Percentiles rank a stretch among this genome's conserved stretches.
Evolutionary conservation across 2,329 filamentous ascomycete genomes (phyloP).

Genomic region (Colletotrichum orchidophilum): DNA sequence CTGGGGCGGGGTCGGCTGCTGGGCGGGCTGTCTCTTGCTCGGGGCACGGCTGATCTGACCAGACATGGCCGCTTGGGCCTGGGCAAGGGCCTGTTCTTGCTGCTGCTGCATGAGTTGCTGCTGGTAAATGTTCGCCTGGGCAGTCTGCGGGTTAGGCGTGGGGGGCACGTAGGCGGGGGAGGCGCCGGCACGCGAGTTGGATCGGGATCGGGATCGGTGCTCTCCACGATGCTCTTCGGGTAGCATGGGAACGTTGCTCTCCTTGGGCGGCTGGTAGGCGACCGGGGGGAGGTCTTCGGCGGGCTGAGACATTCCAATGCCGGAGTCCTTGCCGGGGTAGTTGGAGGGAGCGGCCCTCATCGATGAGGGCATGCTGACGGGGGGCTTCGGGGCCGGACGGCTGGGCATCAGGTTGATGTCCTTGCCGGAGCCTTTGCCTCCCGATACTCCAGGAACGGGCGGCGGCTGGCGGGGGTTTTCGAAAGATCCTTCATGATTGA

Average conservation of each 20-base stretch:
- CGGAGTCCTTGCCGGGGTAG: constrained; percentile 69
- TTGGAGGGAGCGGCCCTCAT: constrained; percentile 66
- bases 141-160: constrained; percentile 50
- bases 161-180: constrained; percentile 58
- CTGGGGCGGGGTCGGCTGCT: constrained; percentile 59
- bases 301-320: constrained; percentile 67
- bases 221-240: constrained; percentile 65
- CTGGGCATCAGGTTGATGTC: constrained; percentile 77
- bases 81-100: constrained; percentile 84
- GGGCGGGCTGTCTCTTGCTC: constrained; percentile 73
- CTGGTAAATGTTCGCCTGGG: constrained; percentile 62
- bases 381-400: constrained; percentile 89
- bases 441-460: constrained; percentile 75
- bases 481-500: constrained; percentile 92
- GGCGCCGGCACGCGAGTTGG: constrained; percentile 71
- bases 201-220: constrained; percentile 62
- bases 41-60: constrained; percentile 76
- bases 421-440: constrained; percentile 57
- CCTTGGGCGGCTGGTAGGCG: constrained; percentile 60
- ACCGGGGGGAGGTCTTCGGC: constrained; percentile 62
- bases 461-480: constrained; percentile 95
- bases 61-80: constrained; percentile 80
- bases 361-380: constrained; percentile 62
- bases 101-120: constrained; percentile 79
- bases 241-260: constrained; percentile 64